Percentiles rank a stretch among this genome's conserved stretches.
phyloP scores from a whole-genome alignment of 2,329 filamentous ascomycete genomes.

The Penicillium sp. region DNA sequence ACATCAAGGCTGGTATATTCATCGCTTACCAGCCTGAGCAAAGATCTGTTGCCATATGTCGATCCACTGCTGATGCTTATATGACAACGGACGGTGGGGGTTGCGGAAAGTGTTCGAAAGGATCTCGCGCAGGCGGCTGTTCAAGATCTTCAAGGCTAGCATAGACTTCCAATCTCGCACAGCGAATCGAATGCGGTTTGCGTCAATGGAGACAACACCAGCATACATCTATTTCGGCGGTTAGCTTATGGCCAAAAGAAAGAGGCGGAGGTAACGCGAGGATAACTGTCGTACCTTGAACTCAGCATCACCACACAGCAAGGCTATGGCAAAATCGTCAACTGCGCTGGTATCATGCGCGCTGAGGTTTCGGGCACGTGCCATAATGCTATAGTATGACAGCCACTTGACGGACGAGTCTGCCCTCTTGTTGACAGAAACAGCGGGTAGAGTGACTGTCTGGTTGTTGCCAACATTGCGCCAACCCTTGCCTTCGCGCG shows the following conservation, averaged over 20 bases:
- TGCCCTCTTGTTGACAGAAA: constrained; percentile 76
- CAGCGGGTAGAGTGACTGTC: constrained; percentile 78
- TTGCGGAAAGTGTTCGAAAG: constrained; percentile 63
- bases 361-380: constrained; percentile 73
- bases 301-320: constrained; percentile 85
- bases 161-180: constrained; percentile 86
- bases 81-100: constrained; percentile 44
- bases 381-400: constrained; percentile 97
- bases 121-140: constrained; percentile 70
- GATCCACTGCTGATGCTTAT: constrained; percentile 70
- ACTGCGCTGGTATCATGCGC: constrained; percentile 83
- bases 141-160: constrained; percentile 80
- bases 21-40: constrained; percentile 33
- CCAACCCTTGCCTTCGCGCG: constrained; percentile 80
- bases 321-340: constrained; percentile 75
- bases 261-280: background rate
- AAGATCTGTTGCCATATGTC: constrained; percentile 72
- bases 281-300: constrained; percentile 63
- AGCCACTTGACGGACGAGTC: constrained; percentile 66
- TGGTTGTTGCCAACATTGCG: constrained; percentile 94
- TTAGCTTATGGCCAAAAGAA: background rate
- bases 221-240: constrained; percentile 64
- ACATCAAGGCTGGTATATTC: background rate
- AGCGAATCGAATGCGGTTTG: constrained; percentile 79
- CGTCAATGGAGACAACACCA: constrained; percentile 81